phyloP scores from a whole-genome alignment of 1,284 basidiomycete genomes.

The Irpex sp. region DNA sequence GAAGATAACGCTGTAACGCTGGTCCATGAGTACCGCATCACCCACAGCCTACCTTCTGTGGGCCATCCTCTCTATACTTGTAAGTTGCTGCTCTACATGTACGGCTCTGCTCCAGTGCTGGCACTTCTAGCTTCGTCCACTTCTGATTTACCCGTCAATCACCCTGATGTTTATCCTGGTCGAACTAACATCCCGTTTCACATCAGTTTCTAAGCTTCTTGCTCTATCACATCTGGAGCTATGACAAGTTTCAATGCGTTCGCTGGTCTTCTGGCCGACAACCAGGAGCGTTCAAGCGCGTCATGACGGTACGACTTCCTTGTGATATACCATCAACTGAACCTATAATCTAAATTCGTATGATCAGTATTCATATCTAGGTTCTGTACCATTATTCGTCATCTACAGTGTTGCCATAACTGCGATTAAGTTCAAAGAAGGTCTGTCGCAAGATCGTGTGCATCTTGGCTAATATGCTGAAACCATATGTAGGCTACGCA shows the following conservation, averaged over 20 bases:
- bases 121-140: not conserved
- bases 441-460: conserved; percentile 28
- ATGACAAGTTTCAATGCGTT: conserved; percentile 67
- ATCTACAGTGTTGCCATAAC: conserved; percentile 55
- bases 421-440: conserved; percentile 63
- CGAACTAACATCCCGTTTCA: not conserved
- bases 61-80: conserved; percentile 59
- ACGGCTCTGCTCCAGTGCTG: not conserved
- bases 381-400: conserved; percentile 56
- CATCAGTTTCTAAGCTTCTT: conserved; percentile 60
- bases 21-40: conserved; percentile 57
- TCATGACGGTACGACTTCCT: conserved; percentile 62
- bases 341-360: not conserved
- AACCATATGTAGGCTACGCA: conserved; percentile 35
- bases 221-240: conserved; percentile 64
- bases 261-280: conserved; percentile 65
- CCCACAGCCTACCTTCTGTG: conserved; percentile 65
- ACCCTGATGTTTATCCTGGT: not conserved
- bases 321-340: not conserved
- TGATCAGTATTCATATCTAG: conserved; percentile 67
- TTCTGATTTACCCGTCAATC: conserved; percentile 5
- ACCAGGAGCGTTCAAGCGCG: conserved; percentile 71
- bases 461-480: conserved; percentile 7
- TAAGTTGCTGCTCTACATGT: conserved; percentile 29
- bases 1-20: not conserved